These are phyloP conservation scores for Lactarius sanguifluus DNA, from an alignment of 768 basidiomycete genomes.

Conservation along the genomic window DNA sequence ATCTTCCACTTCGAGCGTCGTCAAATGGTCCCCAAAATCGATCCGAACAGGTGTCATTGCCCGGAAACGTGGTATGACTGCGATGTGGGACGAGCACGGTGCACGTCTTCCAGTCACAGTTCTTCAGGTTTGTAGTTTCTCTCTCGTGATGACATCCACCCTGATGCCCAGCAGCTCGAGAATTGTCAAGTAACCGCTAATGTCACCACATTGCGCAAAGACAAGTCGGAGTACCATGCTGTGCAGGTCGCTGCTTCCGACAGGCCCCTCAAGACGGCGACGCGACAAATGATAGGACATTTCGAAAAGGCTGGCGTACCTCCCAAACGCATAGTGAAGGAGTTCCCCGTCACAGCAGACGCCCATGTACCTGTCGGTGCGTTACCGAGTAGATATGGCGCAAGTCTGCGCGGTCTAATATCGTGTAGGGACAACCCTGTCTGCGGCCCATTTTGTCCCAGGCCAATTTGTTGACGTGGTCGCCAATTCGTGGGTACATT, in stretches of 20 bases:
- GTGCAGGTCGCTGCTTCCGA: slow-evolving; percentile 91
- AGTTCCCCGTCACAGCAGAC: slow-evolving; percentile 86
- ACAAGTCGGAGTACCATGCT: slow-evolving; percentile 81
- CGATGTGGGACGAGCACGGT: slow-evolving; percentile 89
- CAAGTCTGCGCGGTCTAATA: slow-evolving; percentile 4
- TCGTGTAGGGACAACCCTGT: slow-evolving; percentile 74
- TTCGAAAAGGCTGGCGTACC: slow-evolving; percentile 79
- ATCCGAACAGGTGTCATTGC: slow-evolving; percentile 92
- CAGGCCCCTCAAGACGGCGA: slow-evolving; percentile 65
- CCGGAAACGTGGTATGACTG: slow-evolving; percentile 94
- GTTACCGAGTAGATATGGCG: slow-evolving; percentile 34
- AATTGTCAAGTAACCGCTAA: slow-evolving; percentile 89
- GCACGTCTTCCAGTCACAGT: slow-evolving; percentile 88
- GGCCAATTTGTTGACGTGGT: slow-evolving; percentile 94
- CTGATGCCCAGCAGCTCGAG: slow-evolving; percentile 55
- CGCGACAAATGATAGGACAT: slow-evolving; percentile 83
- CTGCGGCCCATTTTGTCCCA: slow-evolving; percentile 93
- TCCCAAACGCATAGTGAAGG: slow-evolving; percentile 81
- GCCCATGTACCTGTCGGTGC: slow-evolving; percentile 87
- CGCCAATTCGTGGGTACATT: slow-evolving; percentile 74
- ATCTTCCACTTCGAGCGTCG: slow-evolving; percentile 31
- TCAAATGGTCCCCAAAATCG: slow-evolving; percentile 83
- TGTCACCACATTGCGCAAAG: slow-evolving; percentile 58
- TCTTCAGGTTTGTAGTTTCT: slow-evolving; percentile 65
- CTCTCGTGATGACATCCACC: neutral